Evolutionary conservation across 805 yeast species (phyloP).

Genomic region (Sugiyamaella valdiviana): DNA sequence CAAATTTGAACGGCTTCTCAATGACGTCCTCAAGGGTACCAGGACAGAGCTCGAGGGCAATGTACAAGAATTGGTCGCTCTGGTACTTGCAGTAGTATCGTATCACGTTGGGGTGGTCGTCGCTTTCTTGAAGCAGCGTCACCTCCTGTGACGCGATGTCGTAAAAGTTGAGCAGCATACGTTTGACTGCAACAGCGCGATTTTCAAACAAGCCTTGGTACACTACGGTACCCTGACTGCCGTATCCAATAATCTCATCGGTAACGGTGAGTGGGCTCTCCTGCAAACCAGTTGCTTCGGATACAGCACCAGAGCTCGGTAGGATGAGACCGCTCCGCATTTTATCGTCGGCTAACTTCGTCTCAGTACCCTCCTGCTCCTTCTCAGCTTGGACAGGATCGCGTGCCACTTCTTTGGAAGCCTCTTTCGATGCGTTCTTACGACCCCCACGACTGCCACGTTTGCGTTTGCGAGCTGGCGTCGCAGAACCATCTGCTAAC

Average conservation of each 20-base stretch:
- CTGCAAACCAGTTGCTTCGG: constrained; percentile 9
- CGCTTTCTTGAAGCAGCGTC: constrained; percentile 80
- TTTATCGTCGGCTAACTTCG: background rate
- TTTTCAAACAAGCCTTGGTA: constrained; percentile 84
- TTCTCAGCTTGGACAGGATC: constrained; percentile 4
- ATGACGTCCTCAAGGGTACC: constrained; percentile 84
- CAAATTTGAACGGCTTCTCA: constrained; percentile 36
- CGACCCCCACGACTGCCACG: constrained; percentile 85
- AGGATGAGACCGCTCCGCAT: constrained; percentile 4
- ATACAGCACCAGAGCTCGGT: constrained; percentile 3
- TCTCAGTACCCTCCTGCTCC: constrained; percentile 4
- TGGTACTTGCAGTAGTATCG: constrained; percentile 91
- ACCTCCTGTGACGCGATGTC: constrained; percentile 94
- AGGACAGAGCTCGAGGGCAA: constrained; percentile 86
- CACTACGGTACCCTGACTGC: constrained; percentile 95
- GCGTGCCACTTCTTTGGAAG: constrained; percentile 5
- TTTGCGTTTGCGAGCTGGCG: constrained; percentile 52
- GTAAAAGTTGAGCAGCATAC: constrained; percentile 88
- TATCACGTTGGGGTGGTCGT: constrained; percentile 92
- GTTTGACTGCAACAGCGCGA: constrained; percentile 91
- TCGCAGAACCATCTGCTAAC: constrained; percentile 19
- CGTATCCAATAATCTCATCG: constrained; percentile 80
- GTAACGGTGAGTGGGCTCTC: constrained; percentile 41
- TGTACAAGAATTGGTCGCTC: constrained; percentile 79
- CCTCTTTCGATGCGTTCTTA: constrained; percentile 33